Evolutionary conservation across 805 yeast genomes (phyloP).

Genomic region (Saccharomyces jurei): DNA sequence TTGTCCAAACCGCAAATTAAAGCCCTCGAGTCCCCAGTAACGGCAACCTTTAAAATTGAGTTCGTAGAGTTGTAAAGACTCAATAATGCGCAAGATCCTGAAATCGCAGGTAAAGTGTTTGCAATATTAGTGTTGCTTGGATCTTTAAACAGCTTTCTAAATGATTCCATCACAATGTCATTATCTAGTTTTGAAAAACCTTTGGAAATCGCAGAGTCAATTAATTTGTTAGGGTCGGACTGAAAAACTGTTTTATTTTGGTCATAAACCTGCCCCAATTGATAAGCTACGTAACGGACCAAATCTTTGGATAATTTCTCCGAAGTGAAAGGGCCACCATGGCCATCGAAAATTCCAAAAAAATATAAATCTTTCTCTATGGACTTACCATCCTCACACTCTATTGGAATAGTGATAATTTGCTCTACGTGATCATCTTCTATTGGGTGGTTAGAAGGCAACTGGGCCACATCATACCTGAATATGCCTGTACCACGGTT

Average conservation of each 20-base stretch:
- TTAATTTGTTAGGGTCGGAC: conserved; percentile 42
- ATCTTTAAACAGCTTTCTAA: conserved; percentile 58
- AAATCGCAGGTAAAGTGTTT: conserved; percentile 79
- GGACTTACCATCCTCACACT: conserved; percentile 34
- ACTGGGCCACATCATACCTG: conserved; percentile 82
- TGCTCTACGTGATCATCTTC: conserved; percentile 91
- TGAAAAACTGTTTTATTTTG: conserved; percentile 12
- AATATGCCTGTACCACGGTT: conserved; percentile 81
- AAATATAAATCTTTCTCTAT: conserved; percentile 72
- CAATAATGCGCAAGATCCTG: conserved; percentile 89
- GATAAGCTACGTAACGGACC: conserved; percentile 67
- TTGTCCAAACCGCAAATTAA: conserved; percentile 65
- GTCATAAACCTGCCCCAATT: conserved; percentile 54
- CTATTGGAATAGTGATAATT: conserved; percentile 54
- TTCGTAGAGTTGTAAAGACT: conserved; percentile 78
- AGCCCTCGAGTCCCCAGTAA: conserved; percentile 94
- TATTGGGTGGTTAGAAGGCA: conserved; percentile 86
- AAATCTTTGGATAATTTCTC: conserved; percentile 75
- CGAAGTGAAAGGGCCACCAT: conserved; percentile 92
- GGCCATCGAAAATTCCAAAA: conserved; percentile 95
- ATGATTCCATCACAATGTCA: conserved; percentile 71
- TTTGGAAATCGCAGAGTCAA: conserved; percentile 70
- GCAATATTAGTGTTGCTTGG: conserved; percentile 50
- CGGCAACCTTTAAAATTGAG: conserved; percentile 74
- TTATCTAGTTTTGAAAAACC: conserved; percentile 82